A percentile compares a stretch with the other conserved stretches of the same genome.
These are phyloP conservation scores for Leccinum incarnatum DNA, from an alignment of 768 basidiomycete species.

Conservation along the genomic window DNA sequence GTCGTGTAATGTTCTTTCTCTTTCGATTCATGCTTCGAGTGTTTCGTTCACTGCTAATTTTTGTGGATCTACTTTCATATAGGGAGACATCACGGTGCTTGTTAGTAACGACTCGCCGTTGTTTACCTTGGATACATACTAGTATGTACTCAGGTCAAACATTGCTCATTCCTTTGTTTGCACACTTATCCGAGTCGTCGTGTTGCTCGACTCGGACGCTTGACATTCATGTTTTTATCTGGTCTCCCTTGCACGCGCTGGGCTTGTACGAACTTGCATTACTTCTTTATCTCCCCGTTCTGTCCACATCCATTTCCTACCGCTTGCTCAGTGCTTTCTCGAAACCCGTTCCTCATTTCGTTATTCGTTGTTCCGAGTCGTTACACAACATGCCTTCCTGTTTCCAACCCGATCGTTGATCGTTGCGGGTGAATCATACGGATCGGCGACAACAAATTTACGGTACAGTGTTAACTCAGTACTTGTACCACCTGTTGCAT, in stretches of 20 bases:
- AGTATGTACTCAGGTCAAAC: background rate
- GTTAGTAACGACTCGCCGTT: background rate
- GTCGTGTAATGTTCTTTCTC: conserved; percentile 46
- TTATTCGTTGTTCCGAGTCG: conserved; percentile 13
- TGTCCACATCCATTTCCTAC: conserved; percentile 1
- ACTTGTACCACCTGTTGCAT: conserved; percentile 24
- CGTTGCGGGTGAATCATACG: background rate
- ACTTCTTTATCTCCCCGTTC: background rate
- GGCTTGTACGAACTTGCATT: conserved; percentile 8
- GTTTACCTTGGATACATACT: background rate
- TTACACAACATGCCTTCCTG: conserved; percentile 13
- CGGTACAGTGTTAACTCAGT: conserved; percentile 13
- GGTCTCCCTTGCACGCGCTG: background rate
- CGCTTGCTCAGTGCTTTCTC: background rate
- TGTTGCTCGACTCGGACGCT: background rate
- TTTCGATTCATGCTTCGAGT: conserved; percentile 7
- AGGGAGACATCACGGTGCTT: background rate
- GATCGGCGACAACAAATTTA: conserved; percentile 16
- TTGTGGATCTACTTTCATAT: background rate
- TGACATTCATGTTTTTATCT: background rate
- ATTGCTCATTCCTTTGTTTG: background rate
- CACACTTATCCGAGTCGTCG: background rate
- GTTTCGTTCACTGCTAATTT: background rate
- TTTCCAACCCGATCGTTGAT: conserved; percentile 9
- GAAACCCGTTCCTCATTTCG: conserved; percentile 2